phyloP scores from a whole-genome alignment of 306 rosid genomes.

The Bauhinia variegata region DNA sequence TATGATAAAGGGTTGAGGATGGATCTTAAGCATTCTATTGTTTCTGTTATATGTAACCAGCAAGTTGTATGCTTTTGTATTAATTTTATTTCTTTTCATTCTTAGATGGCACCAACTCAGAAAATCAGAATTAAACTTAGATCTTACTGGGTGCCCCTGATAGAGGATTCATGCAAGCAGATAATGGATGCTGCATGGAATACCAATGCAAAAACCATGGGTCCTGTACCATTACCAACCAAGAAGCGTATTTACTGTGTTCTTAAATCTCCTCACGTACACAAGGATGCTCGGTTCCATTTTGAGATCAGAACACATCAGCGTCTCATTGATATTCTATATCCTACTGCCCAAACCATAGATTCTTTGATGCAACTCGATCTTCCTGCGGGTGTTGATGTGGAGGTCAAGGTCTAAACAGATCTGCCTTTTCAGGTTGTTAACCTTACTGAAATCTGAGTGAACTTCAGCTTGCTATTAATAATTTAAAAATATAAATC shows the following conservation, averaged over 20 bases:
- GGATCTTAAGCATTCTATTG: slow-evolving; percentile 23
- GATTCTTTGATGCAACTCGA: slow-evolving; percentile 96
- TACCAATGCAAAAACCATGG: slow-evolving; percentile 95
- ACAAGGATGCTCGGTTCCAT: slow-evolving; percentile 94
- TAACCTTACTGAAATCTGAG: not conserved
- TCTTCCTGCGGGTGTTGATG: slow-evolving; percentile 98
- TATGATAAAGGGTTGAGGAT: not conserved
- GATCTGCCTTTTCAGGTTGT: slow-evolving; percentile 19
- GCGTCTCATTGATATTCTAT: slow-evolving; percentile 86
- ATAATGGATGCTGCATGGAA: slow-evolving; percentile 89
- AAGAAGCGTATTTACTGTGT: slow-evolving; percentile 82
- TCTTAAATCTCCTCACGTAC: slow-evolving; percentile 91
- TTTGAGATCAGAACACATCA: slow-evolving; percentile 97
- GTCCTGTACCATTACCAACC: slow-evolving; percentile 98
- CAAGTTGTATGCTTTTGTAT: not conserved
- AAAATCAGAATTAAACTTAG: slow-evolving; percentile 95
- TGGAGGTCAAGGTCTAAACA: slow-evolving; percentile 90
- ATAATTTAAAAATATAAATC: slow-evolving; percentile 4
- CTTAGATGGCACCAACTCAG: slow-evolving; percentile 89
- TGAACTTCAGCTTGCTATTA: slow-evolving; percentile 28
- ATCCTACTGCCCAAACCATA: slow-evolving; percentile 96
- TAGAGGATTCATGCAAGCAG: slow-evolving; percentile 99
- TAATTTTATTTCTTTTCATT: slow-evolving; percentile 31
- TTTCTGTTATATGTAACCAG: not conserved
- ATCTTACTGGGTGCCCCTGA: slow-evolving; percentile 86